phyloP scores from a whole-genome alignment of 2,329 filamentous ascomycete species.

The Aureobasidium pullulans region DNA sequence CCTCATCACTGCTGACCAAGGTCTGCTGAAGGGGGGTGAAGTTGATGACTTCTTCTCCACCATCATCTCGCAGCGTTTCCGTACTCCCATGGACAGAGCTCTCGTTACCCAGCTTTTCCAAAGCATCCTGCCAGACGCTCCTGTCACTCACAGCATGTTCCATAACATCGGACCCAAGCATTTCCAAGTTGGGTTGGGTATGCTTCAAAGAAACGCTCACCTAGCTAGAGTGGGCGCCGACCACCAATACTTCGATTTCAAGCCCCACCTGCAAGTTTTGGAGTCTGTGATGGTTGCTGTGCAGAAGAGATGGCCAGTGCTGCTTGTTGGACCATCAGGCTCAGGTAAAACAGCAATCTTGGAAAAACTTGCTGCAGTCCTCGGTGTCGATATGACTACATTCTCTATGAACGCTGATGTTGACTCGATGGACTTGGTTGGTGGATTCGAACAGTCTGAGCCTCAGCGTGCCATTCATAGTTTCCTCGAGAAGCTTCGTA shows the following conservation, averaged over 20 bases:
- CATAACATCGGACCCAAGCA: conserved; percentile 59
- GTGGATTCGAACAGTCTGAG: conserved; percentile 93
- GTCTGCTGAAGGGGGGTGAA: conserved; percentile 53
- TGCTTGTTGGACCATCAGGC: conserved; percentile 78
- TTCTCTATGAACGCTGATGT: conserved; percentile 92
- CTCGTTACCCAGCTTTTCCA: conserved; percentile 61
- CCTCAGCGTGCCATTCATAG: conserved; percentile 63
- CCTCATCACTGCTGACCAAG: conserved; percentile 54
- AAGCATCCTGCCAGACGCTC: conserved; percentile 50
- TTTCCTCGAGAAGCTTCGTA: conserved; percentile 45
- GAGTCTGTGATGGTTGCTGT: conserved; percentile 85
- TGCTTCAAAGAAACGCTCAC: conserved; percentile 52
- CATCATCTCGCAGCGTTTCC: conserved; percentile 81
- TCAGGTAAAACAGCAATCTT: conserved; percentile 80
- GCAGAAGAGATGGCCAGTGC: conserved; percentile 78
- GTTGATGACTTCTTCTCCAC: conserved; percentile 71
- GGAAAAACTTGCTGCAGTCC: conserved; percentile 68
- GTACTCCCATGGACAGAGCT: conserved; percentile 59
- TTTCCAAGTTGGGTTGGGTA: conserved; percentile 74
- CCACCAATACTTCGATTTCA: conserved; percentile 4
- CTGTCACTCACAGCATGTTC: conserved; percentile 50
- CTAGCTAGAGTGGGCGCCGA: not conserved
- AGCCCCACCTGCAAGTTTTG: conserved; percentile 57
- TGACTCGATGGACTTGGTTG: conserved; percentile 94
- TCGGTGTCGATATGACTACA: conserved; percentile 68